Conservation (phyloP, 345 rosid species). For the Adansonia digitata region DNA sequence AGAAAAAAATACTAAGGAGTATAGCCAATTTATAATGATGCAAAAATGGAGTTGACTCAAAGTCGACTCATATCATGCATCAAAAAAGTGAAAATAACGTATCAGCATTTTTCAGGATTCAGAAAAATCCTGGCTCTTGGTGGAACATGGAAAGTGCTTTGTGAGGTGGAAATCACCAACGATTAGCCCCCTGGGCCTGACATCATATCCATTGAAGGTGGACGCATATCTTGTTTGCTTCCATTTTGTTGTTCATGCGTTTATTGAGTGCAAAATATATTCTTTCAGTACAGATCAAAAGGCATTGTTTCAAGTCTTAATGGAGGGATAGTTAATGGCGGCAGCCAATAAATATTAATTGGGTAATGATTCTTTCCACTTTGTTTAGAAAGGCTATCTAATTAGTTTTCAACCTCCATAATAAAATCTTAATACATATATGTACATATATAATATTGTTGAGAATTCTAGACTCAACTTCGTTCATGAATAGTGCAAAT, state of each 20-base stretch:
- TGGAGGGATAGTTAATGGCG: background rate
- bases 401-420: background rate
- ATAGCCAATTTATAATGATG: background rate
- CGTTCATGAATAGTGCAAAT: background rate
- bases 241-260: background rate
- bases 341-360: background rate
- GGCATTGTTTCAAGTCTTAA: background rate
- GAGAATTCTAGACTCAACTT: background rate
- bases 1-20: background rate
- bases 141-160: conserved; percentile 1
- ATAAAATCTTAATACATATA: background rate
- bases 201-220: conserved; percentile 1
- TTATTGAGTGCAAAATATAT: background rate
- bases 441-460: background rate
- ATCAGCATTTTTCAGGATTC: background rate
- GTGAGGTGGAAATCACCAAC: conserved; percentile 11
- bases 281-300: background rate
- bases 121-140: background rate
- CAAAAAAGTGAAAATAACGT: background rate
- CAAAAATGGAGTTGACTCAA: background rate
- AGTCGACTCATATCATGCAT: background rate
- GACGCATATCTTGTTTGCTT: background rate
- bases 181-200: background rate
- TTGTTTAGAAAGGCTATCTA: background rate
- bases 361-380: background rate